Evolutionary conservation across 2,329 filamentous ascomycete genomes (phyloP), one percentile per base, ranked within the genome.

Genomic region (Aphanoascus verrucosus): DNA sequence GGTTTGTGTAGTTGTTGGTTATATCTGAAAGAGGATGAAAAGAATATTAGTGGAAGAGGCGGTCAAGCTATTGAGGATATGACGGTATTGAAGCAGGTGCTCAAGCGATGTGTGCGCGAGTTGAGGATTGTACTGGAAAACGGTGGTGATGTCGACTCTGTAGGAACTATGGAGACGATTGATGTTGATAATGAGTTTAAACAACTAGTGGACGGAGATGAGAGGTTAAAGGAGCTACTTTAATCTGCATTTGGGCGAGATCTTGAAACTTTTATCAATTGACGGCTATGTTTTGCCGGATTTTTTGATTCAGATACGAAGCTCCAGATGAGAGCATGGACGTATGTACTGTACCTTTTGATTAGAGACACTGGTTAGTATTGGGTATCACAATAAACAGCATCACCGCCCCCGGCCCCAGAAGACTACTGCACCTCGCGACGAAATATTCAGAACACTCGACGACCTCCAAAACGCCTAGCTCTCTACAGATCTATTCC

Each of bases 1-100:
- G 80, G 78, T 0, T 58, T 88, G 1, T 74, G 77, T 35, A 63
- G 80, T 1, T 84, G 81, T 64, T 88, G 82, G 82, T 65, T 82
- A 3, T 79, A 79, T 56, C 61, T 81, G 14, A 60, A 70, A 2
- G 64, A 68, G 17, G 72, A 74, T 12, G 59, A 63, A 47, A 57
- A 57, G 20, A 48, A 55, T 58, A 34, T 53, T 48, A 8, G 43
- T 23, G 28, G 41, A 47, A 19, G 20, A 47, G 46, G 20, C 49
- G 47, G 5, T 35, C 54, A 1, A 35, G 32, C 9, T 40, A 37
- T 2, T 57, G 52, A 43, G 11, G 28, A 37, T 8, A 28, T 68
- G 35, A 38, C 23, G 0, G 55, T 50, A 6, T 31, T 70, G 8
- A 65, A 66, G 49, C n/a, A 37, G 9, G 28, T 23, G 12, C 28